Conservation (phyloP, 1,284 basidiomycete genomes). For the Cryptococcus sp. region DNA sequence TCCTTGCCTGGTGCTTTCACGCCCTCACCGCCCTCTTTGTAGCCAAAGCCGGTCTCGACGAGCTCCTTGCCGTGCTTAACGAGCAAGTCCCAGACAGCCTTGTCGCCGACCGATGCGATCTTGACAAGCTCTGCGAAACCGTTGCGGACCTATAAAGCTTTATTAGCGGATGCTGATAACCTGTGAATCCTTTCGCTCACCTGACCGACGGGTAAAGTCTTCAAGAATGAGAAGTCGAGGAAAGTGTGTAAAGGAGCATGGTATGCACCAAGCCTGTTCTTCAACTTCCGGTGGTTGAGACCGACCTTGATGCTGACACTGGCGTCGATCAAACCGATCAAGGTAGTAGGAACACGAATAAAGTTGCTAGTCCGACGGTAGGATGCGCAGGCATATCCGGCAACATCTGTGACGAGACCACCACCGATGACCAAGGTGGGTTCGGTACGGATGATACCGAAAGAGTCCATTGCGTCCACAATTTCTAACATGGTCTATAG, state of each 20-base stretch:
- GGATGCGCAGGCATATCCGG: constrained; percentile 55
- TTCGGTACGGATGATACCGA: constrained; percentile 56
- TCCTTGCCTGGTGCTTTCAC: constrained; percentile 48
- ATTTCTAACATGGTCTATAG: constrained; percentile 53
- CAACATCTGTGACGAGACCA: constrained; percentile 52
- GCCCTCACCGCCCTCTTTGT: constrained; percentile 45
- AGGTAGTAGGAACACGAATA: constrained; percentile 55
- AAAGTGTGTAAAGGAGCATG: constrained; percentile 56
- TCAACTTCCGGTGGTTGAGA: constrained; percentile 52
- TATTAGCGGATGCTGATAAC: neutral
- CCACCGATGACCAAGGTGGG: constrained; percentile 55
- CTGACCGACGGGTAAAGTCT: constrained; percentile 55
- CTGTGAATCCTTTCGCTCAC: too few species aligned
- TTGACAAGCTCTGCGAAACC: constrained; percentile 57
- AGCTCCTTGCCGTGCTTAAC: constrained; percentile 56
- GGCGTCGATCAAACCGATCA: constrained; percentile 57
- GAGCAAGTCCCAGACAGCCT: constrained; percentile 52
- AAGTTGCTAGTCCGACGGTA: constrained; percentile 56
- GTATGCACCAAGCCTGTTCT: constrained; percentile 54
- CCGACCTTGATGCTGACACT: constrained; percentile 56
- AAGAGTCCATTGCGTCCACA: constrained; percentile 55
- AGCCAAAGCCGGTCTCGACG: constrained; percentile 55
- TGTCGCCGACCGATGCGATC: constrained; percentile 55
- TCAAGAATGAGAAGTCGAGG: constrained; percentile 56
- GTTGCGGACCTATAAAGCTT: constrained; percentile 45